Evolutionary conservation across 78 protist species (phyloP).

Genomic region (Guillardia theta): DNA sequence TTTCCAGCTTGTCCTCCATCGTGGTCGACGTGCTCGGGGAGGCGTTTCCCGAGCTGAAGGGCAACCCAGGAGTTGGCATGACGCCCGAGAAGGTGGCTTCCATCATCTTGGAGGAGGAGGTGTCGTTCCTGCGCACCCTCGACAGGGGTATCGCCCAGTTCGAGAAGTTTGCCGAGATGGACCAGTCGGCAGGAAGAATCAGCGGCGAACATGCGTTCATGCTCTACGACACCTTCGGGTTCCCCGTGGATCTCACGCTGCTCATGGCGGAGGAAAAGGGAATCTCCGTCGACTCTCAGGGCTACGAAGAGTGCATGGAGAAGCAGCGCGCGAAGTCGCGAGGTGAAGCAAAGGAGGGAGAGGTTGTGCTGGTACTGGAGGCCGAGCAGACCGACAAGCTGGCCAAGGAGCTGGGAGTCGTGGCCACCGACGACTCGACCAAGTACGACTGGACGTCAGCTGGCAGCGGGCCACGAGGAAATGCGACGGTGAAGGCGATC

Average conservation of each 20-base stretch:
- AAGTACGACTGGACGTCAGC: slow-evolving; percentile 68
- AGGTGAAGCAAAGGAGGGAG: neutral
- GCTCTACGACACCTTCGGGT: slow-evolving; percentile 92
- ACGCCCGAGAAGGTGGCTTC: slow-evolving; percentile 12
- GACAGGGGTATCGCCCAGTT: slow-evolving; percentile 75
- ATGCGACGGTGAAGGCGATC: slow-evolving; percentile 75
- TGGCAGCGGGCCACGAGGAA: neutral
- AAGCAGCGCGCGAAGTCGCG: neutral
- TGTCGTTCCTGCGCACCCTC: slow-evolving; percentile 66
- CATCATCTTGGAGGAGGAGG: slow-evolving; percentile 87
- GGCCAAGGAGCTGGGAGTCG: slow-evolving; percentile 18
- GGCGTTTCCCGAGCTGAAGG: slow-evolving; percentile 57
- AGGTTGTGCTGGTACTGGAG: slow-evolving; percentile 30
- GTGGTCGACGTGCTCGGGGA: slow-evolving; percentile 76
- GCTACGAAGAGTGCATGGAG: neutral
- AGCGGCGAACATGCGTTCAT: slow-evolving; percentile 73
- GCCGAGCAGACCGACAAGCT: slow-evolving; percentile 55
- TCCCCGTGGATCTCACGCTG: slow-evolving; percentile 91
- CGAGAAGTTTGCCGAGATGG: slow-evolving; percentile 47
- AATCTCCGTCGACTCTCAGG: slow-evolving; percentile 73
- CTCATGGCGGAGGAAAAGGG: slow-evolving; percentile 92
- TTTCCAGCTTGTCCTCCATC: slow-evolving; percentile 71
- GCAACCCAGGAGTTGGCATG: neutral
- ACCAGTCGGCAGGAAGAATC: slow-evolving; percentile 29
- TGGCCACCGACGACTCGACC: slow-evolving; percentile 80